Conservation (phyloP, 345 rosid species). For the Zanthoxylum bungeanum region DNA sequence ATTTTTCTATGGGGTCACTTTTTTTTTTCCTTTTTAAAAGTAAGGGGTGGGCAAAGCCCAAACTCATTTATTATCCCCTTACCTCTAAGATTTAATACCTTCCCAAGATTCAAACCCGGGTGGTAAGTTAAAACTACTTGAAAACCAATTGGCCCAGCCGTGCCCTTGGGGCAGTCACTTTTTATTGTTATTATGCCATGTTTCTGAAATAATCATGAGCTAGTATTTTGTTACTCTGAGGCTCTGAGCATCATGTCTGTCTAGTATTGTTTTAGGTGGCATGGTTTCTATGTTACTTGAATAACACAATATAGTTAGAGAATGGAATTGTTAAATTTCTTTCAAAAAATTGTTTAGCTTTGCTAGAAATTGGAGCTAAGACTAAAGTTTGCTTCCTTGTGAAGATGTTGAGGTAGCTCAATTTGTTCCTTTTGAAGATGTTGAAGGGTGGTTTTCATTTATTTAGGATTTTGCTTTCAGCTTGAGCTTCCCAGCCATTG, state of each 20-base stretch:
- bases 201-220: neutral
- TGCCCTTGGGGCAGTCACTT: too few species aligned
- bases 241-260: neutral
- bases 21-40: too few species aligned
- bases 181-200: neutral
- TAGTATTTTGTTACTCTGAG: neutral
- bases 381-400: neutral
- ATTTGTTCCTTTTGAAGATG: neutral
- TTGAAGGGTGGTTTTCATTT: neutral
- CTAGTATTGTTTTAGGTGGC: neutral
- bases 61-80: too few species aligned
- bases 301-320: neutral
- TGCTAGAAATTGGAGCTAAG: neutral
- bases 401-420: neutral
- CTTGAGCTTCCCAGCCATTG: neutral
- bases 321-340: neutral
- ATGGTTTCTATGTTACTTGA: neutral
- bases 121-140: too few species aligned
- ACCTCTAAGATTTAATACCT: too few species aligned
- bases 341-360: neutral
- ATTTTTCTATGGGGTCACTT: too few species aligned
- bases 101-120: too few species aligned
- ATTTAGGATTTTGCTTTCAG: neutral
- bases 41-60: too few species aligned
- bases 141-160: too few species aligned